A percentile compares a stretch with the other conserved stretches of the same genome.
phyloP scores from a whole-genome alignment of 352 stramenopile species.

The Blastocystis sp. region DNA sequence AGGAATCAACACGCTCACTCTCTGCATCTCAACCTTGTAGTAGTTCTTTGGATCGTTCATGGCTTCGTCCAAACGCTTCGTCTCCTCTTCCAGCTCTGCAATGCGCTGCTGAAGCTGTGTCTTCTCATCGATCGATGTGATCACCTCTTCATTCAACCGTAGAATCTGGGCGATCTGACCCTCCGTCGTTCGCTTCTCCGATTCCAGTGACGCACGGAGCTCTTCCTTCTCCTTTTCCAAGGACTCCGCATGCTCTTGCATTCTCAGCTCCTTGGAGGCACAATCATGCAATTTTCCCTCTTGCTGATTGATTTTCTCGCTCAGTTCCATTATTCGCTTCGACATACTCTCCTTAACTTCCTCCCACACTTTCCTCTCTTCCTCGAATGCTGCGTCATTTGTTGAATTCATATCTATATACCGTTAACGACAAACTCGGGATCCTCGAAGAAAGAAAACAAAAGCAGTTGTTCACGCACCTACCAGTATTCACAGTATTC shows the following conservation, averaged over 20 bases:
- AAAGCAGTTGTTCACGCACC: too few species aligned
- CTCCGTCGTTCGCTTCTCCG: not conserved
- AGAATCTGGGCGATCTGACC: slow-evolving; percentile 24
- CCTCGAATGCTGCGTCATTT: not conserved
- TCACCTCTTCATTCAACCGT: slow-evolving; percentile 33
- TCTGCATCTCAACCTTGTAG: not conserved
- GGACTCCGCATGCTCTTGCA: not conserved
- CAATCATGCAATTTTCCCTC: not conserved
- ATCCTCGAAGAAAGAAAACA: not conserved
- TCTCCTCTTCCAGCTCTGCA: not conserved
- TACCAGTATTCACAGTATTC: not conserved
- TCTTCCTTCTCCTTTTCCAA: not conserved
- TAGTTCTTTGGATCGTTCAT: slow-evolving; percentile 41
- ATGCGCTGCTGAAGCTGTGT: not conserved
- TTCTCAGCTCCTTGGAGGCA: not conserved
- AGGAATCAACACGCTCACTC: not conserved
- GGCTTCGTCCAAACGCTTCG: not conserved
- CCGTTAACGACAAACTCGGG: not conserved
- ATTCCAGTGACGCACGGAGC: not conserved
- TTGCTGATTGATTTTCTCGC: not conserved
- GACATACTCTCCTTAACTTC: slow-evolving; percentile 50
- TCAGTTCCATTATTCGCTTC: slow-evolving; percentile 13
- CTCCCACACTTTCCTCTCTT: slow-evolving; percentile 31
- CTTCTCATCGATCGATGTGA: slow-evolving; percentile 32
- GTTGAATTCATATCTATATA: not conserved